Evolutionary conservation across 2,329 filamentous ascomycete species (phyloP).

Genomic region (Passalora sequoiae): DNA sequence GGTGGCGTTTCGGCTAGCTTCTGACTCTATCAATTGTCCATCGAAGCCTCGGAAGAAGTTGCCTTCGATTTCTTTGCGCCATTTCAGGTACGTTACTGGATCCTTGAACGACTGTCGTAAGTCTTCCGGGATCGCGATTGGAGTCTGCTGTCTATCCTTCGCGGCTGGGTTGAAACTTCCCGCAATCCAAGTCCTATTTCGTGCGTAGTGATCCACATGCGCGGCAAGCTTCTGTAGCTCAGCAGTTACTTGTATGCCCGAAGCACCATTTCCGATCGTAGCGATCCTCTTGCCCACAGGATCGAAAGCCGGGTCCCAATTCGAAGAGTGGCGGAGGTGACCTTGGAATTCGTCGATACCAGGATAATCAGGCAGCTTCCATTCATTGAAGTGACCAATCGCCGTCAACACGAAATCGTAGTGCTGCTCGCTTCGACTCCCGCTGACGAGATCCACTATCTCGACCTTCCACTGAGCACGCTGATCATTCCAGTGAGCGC

Average conservation of each 20-base stretch:
- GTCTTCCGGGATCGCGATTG: constrained; percentile 52
- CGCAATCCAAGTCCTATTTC: constrained; percentile 63
- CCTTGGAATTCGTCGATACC: constrained; percentile 37
- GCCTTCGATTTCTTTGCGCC: constrained; percentile 41
- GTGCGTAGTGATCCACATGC: constrained; percentile 59
- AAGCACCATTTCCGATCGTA: constrained; percentile 42
- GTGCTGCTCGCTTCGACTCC: constrained; percentile 35
- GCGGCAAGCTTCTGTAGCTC: constrained; percentile 46
- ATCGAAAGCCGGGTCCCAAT: constrained; percentile 34
- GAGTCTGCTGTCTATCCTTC: constrained; percentile 47
- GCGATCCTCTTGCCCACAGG: constrained; percentile 37
- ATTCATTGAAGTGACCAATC: constrained; percentile 61
- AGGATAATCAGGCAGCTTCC: constrained; percentile 58
- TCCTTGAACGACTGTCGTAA: constrained; percentile 55
- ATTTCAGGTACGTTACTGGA: constrained; percentile 54
- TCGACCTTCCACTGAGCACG: constrained; percentile 55
- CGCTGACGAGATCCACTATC: constrained; percentile 39
- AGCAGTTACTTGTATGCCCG: constrained; percentile 38
- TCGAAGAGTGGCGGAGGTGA: constrained; percentile 36
- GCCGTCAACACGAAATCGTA: constrained; percentile 60
- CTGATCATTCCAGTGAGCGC: constrained; percentile 51
- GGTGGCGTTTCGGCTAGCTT: constrained; percentile 33
- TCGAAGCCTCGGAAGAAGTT: constrained; percentile 56
- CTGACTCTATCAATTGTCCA: constrained; percentile 37
- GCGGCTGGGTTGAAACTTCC: constrained; percentile 55